These are phyloP conservation scores for Barbatosphaeria neglecta DNA, from an alignment of 495 filamentous ascomycete species.

Conservation along the genomic window DNA sequence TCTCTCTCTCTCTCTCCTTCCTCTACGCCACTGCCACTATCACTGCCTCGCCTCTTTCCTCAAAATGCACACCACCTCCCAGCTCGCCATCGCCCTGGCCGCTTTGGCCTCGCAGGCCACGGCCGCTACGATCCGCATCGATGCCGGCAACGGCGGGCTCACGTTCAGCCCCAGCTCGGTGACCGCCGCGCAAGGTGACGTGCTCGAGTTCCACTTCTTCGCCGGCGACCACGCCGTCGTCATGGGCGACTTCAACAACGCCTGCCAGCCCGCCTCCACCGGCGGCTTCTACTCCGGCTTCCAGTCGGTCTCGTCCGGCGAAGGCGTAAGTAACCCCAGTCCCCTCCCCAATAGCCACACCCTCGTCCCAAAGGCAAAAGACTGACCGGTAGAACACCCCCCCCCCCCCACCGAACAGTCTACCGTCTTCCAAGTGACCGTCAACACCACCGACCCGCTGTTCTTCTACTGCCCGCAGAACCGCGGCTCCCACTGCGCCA, in stretches of 20 bases:
- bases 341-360: too few species aligned
- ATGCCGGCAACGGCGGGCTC: conserved; percentile 1
- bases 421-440: conserved; percentile 27
- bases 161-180: conserved; percentile 7
- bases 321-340: conserved; percentile 3
- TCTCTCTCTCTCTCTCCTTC: background rate
- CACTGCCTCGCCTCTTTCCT: background rate
- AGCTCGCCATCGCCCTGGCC: conserved; percentile 8
- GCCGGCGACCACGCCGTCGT: conserved; percentile 31
- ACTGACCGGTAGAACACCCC: background rate
- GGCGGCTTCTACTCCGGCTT: conserved; percentile 32
- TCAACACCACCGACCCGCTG: conserved; percentile 39
- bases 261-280: conserved; percentile 27
- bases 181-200: conserved; percentile 24
- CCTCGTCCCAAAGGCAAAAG: too few species aligned
- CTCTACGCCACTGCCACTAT: background rate
- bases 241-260: conserved; percentile 26
- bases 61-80: background rate
- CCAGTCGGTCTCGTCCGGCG: conserved; percentile 9
- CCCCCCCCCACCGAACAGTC: background rate
- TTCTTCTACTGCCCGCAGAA: conserved; percentile 38
- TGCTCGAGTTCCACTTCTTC: conserved; percentile 37
- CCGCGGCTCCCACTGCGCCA: conserved; percentile 4
- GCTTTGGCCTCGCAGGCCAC: background rate
- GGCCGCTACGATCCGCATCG: conserved; percentile 5